These are phyloP conservation scores for Pyrus bretschneideri DNA, from an alignment of 306 rosid species.

Conservation along the genomic window DNA sequence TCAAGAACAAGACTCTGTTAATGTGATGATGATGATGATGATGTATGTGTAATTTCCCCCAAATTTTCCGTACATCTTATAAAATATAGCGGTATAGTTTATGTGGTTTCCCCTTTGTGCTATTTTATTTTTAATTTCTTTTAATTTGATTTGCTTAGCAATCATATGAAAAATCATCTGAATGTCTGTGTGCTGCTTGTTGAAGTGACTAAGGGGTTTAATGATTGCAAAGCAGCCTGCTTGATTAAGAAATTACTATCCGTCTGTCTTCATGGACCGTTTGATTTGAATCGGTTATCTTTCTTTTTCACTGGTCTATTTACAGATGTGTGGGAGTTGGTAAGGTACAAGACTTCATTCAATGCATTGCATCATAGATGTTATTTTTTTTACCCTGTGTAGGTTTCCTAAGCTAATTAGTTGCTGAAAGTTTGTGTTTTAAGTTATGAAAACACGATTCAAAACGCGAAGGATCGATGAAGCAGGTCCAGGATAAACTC, in stretches of 20 bases:
- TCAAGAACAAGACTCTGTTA: neutral
- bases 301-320: neutral
- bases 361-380: neutral
- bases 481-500: neutral
- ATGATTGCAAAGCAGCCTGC: neutral
- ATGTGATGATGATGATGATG: constrained; percentile 1
- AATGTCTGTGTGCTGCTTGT: neutral
- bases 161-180: neutral
- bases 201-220: neutral
- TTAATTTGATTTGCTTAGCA: neutral
- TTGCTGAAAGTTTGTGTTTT: neutral
- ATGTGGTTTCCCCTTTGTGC: neutral
- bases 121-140: neutral
- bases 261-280: neutral
- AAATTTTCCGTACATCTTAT: constrained; percentile 4
- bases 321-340: neutral
- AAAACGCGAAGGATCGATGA: neutral
- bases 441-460: neutral
- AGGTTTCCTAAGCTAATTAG: neutral
- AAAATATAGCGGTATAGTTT: constrained; percentile 4
- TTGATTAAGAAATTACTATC: neutral
- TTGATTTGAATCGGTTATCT: neutral
- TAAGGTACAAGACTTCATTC: neutral
- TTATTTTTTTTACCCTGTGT: neutral
- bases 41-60: constrained; percentile 10